Evolutionary conservation across 257 asterid species (phyloP), one percentile per base, ranked within the genome.

Genomic region (Rubia yunnanensis): DNA sequence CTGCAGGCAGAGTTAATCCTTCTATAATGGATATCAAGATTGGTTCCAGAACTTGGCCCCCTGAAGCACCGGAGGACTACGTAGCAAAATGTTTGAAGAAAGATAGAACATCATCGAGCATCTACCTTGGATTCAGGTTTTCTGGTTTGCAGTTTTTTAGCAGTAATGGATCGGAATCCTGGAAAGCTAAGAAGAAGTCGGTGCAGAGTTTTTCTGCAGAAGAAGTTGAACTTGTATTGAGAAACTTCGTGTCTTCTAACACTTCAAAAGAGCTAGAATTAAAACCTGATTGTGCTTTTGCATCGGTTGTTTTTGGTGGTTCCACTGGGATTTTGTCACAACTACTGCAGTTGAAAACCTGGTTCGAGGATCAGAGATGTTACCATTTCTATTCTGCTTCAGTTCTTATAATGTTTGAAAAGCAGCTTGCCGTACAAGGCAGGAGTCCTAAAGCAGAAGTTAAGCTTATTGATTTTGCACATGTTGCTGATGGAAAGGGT

Each of bases 301-400:
- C 96, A 48, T 84, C 98, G 26, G 57, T 60, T 41, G 92, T 92
- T 64, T 86, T 83, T 44, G 99, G 99, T 32, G 95, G 96, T 39
- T 77, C 97, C 41, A 67, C 72, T 10, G 97, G 97, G 10, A 80
- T 89, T 70, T 74, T 92, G 34, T 82, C 97, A 0, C 95, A 89
- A 73, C 70, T 92, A 30, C 78, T 84, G 68, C 96, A 89, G 75
- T 68, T 92, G 80, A 92, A 92, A 78, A 74, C 95, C 0, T 92
- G 98, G 96, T 88, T 92, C 70, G 98, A 92, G 84, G 92, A 85
- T 73, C 96, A 92, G 78, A 83, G 95, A 0, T 70, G 59, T 7
- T 88, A 78, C 72, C 96, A 89, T 75, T 88, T 92, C 80, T 88
- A 83, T 65, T 67, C 96, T 9, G 73, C 86, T 76, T 88, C 98